Conservation (phyloP, 1,139 yeast species). For the Barnettozyma hawaiiensis region DNA sequence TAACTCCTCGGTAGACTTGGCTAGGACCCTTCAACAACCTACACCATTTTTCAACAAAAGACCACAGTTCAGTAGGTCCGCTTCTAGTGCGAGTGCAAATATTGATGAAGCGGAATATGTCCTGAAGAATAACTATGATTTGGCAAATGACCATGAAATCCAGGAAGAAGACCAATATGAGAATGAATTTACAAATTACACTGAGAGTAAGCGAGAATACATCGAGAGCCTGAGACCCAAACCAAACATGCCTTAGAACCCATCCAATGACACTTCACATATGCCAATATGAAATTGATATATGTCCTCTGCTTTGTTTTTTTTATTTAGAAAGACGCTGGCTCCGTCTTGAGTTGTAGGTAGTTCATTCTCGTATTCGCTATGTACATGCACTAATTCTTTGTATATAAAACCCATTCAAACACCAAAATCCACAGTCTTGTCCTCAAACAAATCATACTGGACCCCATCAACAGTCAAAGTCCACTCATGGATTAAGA, state of each 20-base stretch:
- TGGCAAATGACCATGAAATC: slow-evolving; percentile 29
- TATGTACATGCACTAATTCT: slow-evolving; percentile 1
- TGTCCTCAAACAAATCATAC: slow-evolving; percentile 49
- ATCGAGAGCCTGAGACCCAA: slow-evolving; percentile 35
- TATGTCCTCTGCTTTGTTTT: not conserved
- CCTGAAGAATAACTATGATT: slow-evolving; percentile 31
- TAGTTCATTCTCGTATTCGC: not conserved
- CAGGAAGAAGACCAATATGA: slow-evolving; percentile 38
- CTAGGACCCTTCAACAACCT: slow-evolving; percentile 23
- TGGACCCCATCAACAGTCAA: slow-evolving; percentile 39
- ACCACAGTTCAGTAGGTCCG: slow-evolving; percentile 18
- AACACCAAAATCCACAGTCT: slow-evolving; percentile 35
- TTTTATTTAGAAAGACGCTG: too few relatives aligned
- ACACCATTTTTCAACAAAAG: slow-evolving; percentile 22
- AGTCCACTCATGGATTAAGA: slow-evolving; percentile 55
- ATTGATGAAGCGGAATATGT: slow-evolving; percentile 22
- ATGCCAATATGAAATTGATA: not conserved
- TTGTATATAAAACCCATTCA: slow-evolving; percentile 7
- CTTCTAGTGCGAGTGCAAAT: slow-evolving; percentile 9
- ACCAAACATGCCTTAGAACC: slow-evolving; percentile 8
- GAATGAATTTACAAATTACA: slow-evolving; percentile 36
- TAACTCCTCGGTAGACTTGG: slow-evolving; percentile 17
- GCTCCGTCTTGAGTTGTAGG: not conserved
- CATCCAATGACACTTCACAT: not conserved
- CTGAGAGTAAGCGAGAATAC: slow-evolving; percentile 33